Evolutionary conservation across 768 basidiomycete species (phyloP).

Genomic region (Phanerochaete sordida): DNA sequence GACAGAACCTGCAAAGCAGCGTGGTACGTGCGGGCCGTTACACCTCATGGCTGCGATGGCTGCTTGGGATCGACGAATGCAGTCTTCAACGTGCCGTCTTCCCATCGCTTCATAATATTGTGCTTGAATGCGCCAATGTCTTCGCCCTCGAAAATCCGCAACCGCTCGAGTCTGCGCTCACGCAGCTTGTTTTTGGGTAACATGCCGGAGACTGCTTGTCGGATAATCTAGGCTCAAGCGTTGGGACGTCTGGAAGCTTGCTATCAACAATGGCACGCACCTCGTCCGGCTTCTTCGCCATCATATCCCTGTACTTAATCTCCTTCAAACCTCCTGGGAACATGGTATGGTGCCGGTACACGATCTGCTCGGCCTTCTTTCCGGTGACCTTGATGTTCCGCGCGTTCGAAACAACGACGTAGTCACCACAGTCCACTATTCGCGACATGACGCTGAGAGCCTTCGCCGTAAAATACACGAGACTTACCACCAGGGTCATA

Average conservation of each 20-base stretch:
- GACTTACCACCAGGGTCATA: conserved; percentile 85
- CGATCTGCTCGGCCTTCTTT: conserved; percentile 79
- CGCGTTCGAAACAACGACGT: conserved; percentile 93
- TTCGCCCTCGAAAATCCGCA: conserved; percentile 82
- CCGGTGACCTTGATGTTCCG: conserved; percentile 83
- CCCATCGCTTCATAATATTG: conserved; percentile 82
- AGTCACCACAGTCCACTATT: conserved; percentile 84
- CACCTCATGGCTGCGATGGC: not conserved
- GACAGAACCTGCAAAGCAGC: no score
- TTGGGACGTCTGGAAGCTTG: not conserved
- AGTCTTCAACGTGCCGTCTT: conserved; percentile 60
- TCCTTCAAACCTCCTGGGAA: conserved; percentile 93
- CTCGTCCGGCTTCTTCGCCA: conserved; percentile 84
- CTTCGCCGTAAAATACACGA: no score
- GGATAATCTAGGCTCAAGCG: conserved; percentile 71
- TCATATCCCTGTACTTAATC: conserved; percentile 80
- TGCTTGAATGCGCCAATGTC: conserved; percentile 73
- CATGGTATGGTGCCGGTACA: conserved; percentile 90
- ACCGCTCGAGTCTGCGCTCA: conserved; percentile 79
- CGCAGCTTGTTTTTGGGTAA: conserved; percentile 96
- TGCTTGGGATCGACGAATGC: conserved; percentile 4
- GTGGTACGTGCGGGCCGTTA: no score
- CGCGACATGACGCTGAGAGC: not conserved
- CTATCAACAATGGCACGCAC: conserved; percentile 41
- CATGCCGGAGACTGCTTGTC: conserved; percentile 97